Evolutionary conservation across 371 early-diverging fungal species (phyloP), one percentile per base, ranked within the genome.

Genomic region (Coemansia sp.): DNA sequence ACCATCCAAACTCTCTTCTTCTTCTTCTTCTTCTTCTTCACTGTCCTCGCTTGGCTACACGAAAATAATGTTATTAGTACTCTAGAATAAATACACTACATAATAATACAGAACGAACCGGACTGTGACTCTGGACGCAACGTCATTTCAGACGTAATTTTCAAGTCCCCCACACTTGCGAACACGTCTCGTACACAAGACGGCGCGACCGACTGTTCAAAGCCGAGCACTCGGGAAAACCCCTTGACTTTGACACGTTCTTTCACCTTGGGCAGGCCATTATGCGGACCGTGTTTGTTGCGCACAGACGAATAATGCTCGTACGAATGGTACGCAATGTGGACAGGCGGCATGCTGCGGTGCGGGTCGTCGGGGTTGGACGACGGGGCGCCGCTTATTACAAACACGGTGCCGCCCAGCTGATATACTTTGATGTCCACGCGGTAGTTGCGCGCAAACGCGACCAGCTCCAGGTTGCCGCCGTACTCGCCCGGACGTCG

Each of bases 241-340:
- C 30, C 6, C 37, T 18, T 56, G 1, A 54, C 54, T 40, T 65
- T 55, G 2, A 21, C 54, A 78, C 71, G 51, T 80, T 74, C 82
- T 64, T 83, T 84, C 16, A 89, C 87, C 18, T 86, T 80, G 2
- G 91, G 91, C 18, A 82, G 82, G 4, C 90, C 91, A 5, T 77
- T 78, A 39, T 81, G 79, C 3, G 90, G 91, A 0, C 90, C 90
- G 53, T 83, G 83, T 18, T 84, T 71, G 47, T 88, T 89, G 18
- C 91, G 80, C 12, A 93, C 85, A 0, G 93, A 92, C 18, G 87
- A 87, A 64, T 94, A 94, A 73, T 93, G 94, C 66, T 93, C 94
- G 88, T 92, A 93, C 47, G 86, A 86, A 68, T 93, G 92, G 73
- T 91, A 92, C 80, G 91, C 91, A 40, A 94, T 88, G 75, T 94